phyloP scores from a whole-genome alignment of 2,329 filamentous ascomycete species.

The Pseudogymnoascus sp. region DNA sequence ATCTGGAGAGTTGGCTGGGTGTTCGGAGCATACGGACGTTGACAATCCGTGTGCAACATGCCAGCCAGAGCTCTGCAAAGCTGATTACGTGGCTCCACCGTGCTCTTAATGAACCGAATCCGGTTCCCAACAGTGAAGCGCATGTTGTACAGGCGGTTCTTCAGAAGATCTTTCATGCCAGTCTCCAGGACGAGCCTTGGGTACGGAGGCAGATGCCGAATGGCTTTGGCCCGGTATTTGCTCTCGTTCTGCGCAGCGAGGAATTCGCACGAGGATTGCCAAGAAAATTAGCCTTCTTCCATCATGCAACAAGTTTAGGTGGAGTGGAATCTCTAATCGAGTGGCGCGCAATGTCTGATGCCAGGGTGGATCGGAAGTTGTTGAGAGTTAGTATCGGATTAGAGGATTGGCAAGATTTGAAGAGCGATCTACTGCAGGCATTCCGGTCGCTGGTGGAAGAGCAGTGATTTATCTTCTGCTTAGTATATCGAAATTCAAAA shows the following conservation, averaged over 20 bases:
- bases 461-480: neutral
- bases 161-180: slow-evolving; percentile 64
- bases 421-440: slow-evolving; percentile 62
- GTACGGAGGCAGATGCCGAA: slow-evolving; percentile 80
- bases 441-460: slow-evolving; percentile 39
- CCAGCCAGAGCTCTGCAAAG: slow-evolving; percentile 61
- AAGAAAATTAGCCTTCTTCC: slow-evolving; percentile 72
- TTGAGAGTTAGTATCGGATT: slow-evolving; percentile 79
- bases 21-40: slow-evolving; percentile 79
- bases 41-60: slow-evolving; percentile 70
- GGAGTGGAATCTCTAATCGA: slow-evolving; percentile 94
- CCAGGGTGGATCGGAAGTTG: slow-evolving; percentile 60
- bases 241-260: slow-evolving; percentile 56
- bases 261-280: slow-evolving; percentile 62
- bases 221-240: slow-evolving; percentile 85
- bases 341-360: slow-evolving; percentile 88
- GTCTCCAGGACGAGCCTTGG: slow-evolving; percentile 70
- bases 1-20: slow-evolving; percentile 85
- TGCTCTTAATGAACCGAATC: slow-evolving; percentile 16
- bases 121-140: slow-evolving; percentile 28
- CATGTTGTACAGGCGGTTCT: slow-evolving; percentile 48
- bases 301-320: slow-evolving; percentile 89
- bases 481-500: neutral
- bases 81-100: slow-evolving; percentile 64
- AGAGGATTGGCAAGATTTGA: slow-evolving; percentile 78